Evolutionary conservation across 768 basidiomycete species (phyloP), one percentile per base, ranked within the genome.

Genomic region (Suillus bovinus): DNA sequence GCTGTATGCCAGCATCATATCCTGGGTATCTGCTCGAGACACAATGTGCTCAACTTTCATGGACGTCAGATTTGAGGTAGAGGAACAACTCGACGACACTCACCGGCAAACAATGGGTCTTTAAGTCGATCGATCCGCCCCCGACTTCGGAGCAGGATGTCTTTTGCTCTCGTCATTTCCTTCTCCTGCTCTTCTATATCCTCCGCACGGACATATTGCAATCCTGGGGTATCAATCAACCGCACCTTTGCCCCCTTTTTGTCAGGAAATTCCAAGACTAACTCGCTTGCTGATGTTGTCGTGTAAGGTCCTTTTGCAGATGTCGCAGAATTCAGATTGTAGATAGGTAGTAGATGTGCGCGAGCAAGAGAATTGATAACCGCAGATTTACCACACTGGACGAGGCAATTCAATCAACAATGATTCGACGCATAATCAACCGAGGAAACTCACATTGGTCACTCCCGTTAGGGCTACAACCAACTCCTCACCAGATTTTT

Each of bases 181-280:
- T 63, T 65, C 29, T 72, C 74, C 13, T 66, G 34, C 3, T 67
- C 66, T 29, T 63, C 61, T 85, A 81, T 6, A 58, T 57, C 61
- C 56, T 58, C 72, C 34, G 61, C 41, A 74, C 72, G 81, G 86
- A 88, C 57, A 84, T 80, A 67, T 22, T 66, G 64, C 53, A 94
- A 76, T n/a, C 95, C 95, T 36, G 95, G 95, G 0, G 93, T 96
- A 73, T 97, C 95, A 68, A 95, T 86, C 61, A 96, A 68, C 38
- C 83, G 83, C 66, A 94, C 78, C 58, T 77, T 76, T 64, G 53
- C 58, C n/a, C 38, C 52, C 13, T 53, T 64, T 24, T 77, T 79
- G 27, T 80, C 82, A 11, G 78, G 79, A 11, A 78, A 71, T 57
- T 82, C 82, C 3, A 84, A 66, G 3, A 79, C 74, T 27, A 90